Conservation (phyloP, 2,329 filamentous ascomycete species). For the Fusarium sp. region DNA sequence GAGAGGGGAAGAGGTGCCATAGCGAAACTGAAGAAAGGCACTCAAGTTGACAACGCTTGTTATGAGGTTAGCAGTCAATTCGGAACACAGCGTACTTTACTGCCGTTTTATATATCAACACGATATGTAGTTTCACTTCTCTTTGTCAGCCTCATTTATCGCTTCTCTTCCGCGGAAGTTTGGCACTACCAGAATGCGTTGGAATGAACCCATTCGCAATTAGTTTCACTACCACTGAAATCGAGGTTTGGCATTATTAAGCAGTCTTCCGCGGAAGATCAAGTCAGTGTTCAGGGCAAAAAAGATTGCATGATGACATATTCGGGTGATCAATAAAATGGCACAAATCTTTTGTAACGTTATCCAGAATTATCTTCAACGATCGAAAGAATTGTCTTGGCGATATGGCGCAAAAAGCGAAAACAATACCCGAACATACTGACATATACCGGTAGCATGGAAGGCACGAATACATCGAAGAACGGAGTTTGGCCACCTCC, state of each 20-base stretch:
- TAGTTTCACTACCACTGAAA: not conserved
- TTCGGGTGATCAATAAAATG: not conserved
- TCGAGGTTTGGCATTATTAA: not conserved
- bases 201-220: not conserved
- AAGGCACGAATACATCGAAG: too few relatives aligned
- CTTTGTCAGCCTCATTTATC: not conserved
- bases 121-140: fast-evolving
- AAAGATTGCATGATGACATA: not conserved
- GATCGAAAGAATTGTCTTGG: not conserved
- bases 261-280: not conserved
- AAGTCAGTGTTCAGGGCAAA: not conserved
- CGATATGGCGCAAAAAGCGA: too few relatives aligned
- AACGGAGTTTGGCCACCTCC: too few relatives aligned
- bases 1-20: slow-evolving; percentile 6
- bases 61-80: not conserved
- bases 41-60: not conserved
- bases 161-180: not conserved
- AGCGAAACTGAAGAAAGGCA: not conserved
- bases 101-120: not conserved
- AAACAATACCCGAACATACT: too few relatives aligned
- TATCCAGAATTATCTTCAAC: not conserved
- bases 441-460: too few relatives aligned
- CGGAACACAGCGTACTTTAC: fast-evolving
- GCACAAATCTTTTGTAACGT: not conserved
- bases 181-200: not conserved